Percentiles rank a stretch among this genome's conserved stretches.
phyloP scores from a whole-genome alignment of 495 filamentous ascomycete genomes.

The Annulohypoxylon stygium region DNA sequence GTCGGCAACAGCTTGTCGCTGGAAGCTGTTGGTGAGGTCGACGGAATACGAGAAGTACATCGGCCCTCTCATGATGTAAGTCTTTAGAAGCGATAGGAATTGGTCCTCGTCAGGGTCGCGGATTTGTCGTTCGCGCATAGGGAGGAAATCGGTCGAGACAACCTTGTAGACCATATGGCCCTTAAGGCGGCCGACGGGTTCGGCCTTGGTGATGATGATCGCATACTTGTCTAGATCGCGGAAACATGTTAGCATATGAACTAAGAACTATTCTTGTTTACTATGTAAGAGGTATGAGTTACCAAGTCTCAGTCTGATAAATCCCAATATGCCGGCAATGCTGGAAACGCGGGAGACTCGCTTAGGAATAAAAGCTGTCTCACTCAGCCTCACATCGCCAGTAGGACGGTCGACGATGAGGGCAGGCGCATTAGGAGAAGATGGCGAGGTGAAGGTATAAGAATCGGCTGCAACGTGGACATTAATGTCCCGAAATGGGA shows the following conservation, averaged over 20 bases:
- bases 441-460: slow-evolving; percentile 97
- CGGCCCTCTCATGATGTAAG: slow-evolving; percentile 81
- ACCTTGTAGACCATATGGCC: slow-evolving; percentile 96
- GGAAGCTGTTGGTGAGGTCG: slow-evolving; percentile 94
- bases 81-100: slow-evolving; percentile 83
- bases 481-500: slow-evolving; percentile 96
- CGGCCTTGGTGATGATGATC: slow-evolving; percentile 93
- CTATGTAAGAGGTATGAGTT: slow-evolving; percentile 39
- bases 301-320: slow-evolving; percentile 92
- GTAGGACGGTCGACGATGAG: slow-evolving; percentile 91
- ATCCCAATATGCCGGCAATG: slow-evolving; percentile 92
- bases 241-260: slow-evolving; percentile 22
- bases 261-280: not conserved
- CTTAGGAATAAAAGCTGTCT: slow-evolving; percentile 80
- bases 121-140: slow-evolving; percentile 90
- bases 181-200: slow-evolving; percentile 88
- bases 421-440: slow-evolving; percentile 86
- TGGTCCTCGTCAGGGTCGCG: slow-evolving; percentile 94
- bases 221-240: slow-evolving; percentile 86
- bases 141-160: slow-evolving; percentile 90
- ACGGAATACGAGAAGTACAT: slow-evolving; percentile 99
- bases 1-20: slow-evolving; percentile 84
- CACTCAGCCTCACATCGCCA: slow-evolving; percentile 87
- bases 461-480: slow-evolving; percentile 89
- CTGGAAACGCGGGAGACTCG: slow-evolving; percentile 80